Percentiles rank a stretch among this genome's conserved stretches.
Evolutionary conservation across 78 protist species (phyloP).

Genomic region (Isochrysis galbana): DNA sequence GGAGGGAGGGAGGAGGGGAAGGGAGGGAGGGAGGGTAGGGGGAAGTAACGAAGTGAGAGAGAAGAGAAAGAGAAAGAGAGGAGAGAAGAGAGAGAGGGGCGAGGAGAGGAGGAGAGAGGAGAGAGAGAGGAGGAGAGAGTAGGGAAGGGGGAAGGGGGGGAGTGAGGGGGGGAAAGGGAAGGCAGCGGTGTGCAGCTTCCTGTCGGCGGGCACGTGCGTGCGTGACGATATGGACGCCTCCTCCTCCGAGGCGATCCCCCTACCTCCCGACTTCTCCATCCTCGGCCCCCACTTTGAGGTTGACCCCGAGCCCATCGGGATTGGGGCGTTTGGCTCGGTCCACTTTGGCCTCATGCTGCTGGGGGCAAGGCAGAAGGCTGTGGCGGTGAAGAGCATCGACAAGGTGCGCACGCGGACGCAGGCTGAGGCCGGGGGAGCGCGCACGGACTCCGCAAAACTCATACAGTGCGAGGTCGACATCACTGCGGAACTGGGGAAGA

Average conservation of each 20-base stretch:
- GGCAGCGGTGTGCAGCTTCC: too few species aligned
- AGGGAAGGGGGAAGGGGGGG: background rate
- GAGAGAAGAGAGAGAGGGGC: background rate
- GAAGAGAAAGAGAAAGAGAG: background rate
- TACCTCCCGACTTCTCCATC: background rate
- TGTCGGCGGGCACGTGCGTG: too few species aligned
- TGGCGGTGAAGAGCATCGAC: constrained; percentile 54
- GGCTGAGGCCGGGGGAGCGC: background rate
- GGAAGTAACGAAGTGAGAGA: background rate
- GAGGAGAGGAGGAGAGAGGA: background rate
- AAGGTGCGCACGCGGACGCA: constrained; percentile 25
- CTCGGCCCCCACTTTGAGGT: background rate
- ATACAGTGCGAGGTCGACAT: constrained; percentile 60
- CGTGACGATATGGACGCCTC: too few species aligned
- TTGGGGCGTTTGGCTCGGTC: background rate
- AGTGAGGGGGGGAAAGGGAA: background rate
- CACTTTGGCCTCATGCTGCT: constrained; percentile 36
- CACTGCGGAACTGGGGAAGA: constrained; percentile 91
- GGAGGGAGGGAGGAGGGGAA: background rate
- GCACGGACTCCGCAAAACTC: background rate
- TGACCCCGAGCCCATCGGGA: background rate
- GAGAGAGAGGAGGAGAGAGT: background rate
- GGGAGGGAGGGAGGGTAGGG: background rate
- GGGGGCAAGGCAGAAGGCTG: constrained; percentile 38
- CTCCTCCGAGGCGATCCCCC: too few species aligned